Conservation (phyloP, 306 rosid genomes). For the Castanospermum australe region DNA sequence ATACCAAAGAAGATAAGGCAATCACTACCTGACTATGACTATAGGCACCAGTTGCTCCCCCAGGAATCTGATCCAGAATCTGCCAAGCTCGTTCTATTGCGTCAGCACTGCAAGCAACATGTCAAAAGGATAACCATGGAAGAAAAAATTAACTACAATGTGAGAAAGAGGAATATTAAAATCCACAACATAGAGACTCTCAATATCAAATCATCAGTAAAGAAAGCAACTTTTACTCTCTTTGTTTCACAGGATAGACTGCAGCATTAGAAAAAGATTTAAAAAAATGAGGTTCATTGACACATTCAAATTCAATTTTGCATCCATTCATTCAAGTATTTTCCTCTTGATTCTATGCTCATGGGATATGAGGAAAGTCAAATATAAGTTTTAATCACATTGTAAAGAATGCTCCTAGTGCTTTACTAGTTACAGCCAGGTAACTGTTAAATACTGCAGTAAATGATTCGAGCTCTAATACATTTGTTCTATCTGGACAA, state of each 20-base stretch:
- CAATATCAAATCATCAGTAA: not conserved
- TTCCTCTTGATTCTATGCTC: not conserved
- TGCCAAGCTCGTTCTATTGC: conserved; percentile 78
- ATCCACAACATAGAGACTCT: not conserved
- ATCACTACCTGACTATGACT: conserved; percentile 87
- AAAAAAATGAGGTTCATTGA: not conserved
- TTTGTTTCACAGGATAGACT: not conserved
- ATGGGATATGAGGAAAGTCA: not conserved
- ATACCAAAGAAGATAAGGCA: not conserved
- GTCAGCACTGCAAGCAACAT: conserved; percentile 60
- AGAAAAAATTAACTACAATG: not conserved
- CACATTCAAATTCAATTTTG: conserved; percentile 13
- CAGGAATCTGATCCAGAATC: conserved; percentile 85
- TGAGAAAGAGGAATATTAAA: not conserved
- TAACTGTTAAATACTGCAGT: not conserved
- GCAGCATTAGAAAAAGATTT: not conserved
- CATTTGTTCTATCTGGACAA: not conserved
- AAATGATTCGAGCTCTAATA: conserved; percentile 1
- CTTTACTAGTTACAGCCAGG: not conserved
- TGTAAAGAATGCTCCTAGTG: not conserved
- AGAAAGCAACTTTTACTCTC: not conserved
- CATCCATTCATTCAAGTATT: not conserved
- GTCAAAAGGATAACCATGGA: not conserved
- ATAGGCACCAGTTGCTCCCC: conserved; percentile 92
- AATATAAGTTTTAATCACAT: not conserved